Conservation (phyloP, 2,329 filamentous ascomycete genomes). For the Aspergillus arachidicola region DNA sequence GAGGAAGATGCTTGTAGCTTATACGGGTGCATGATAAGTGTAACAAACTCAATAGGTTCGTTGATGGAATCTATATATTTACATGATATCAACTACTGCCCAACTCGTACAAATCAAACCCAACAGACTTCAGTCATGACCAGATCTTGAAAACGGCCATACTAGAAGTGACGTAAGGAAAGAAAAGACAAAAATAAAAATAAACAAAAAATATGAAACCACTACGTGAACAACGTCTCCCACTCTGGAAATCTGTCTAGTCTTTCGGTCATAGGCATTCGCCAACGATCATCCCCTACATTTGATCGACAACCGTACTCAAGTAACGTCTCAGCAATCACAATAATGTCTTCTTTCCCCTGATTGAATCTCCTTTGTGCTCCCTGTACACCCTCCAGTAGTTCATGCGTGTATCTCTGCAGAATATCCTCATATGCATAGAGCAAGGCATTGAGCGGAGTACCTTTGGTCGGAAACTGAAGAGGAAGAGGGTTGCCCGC, state of each 20-base stretch:
- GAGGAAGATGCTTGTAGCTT: no score
- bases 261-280: background rate
- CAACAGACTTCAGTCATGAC: no score
- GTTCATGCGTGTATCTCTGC: background rate
- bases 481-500: background rate
- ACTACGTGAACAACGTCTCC: background rate
- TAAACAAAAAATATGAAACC: background rate
- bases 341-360: background rate
- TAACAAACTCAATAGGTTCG: no score
- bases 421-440: background rate
- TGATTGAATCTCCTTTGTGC: background rate
- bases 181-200: background rate
- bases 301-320: background rate
- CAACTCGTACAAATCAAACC: background rate
- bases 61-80: no score
- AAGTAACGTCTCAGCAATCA: background rate
- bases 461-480: background rate
- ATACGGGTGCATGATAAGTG: no score
- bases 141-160: no score
- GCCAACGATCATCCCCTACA: background rate
- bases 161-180: no score
- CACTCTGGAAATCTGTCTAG: background rate
- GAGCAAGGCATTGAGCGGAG: background rate
- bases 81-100: background rate
- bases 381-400: background rate